Evolutionary conservation across 2,329 filamentous ascomycete genomes (phyloP).

Genomic region (Chrysoporthe austroafricana): DNA sequence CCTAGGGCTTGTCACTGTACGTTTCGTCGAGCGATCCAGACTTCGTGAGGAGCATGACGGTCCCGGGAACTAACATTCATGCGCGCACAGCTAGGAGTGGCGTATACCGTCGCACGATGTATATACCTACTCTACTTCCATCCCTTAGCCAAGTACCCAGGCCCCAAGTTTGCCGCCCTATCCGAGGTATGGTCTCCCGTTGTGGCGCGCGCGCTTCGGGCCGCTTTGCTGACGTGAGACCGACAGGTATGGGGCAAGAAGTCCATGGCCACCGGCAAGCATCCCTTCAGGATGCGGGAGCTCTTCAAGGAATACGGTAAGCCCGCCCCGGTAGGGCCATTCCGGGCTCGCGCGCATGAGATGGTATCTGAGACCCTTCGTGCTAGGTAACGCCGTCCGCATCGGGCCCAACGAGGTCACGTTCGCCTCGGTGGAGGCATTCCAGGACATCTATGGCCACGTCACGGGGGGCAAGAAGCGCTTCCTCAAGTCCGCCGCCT

Average conservation of each 20-base stretch:
- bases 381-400: conserved; percentile 31
- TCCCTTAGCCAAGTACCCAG: conserved; percentile 25
- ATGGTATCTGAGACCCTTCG: background rate
- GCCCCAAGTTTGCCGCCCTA: conserved; percentile 10
- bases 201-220: background rate
- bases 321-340: background rate
- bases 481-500: conserved; percentile 38
- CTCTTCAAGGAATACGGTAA: conserved; percentile 18
- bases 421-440: conserved; percentile 10
- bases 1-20: background rate
- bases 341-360: background rate
- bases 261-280: conserved; percentile 3
- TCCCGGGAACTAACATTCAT: background rate
- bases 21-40: background rate
- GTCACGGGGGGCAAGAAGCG: conserved; percentile 15
- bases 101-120: conserved; percentile 8
- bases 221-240: background rate
- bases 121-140: conserved; percentile 22
- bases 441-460: conserved; percentile 28
- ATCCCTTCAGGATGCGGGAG: conserved; percentile 18
- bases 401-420: conserved; percentile 20
- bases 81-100: background rate
- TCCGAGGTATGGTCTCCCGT: background rate
- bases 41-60: background rate
- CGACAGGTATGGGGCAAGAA: conserved; percentile 15